A percentile compares a stretch with the other conserved stretches of the same genome.
phyloP scores from a whole-genome alignment of 1,284 basidiomycete genomes.

The Trametes polyzona region DNA sequence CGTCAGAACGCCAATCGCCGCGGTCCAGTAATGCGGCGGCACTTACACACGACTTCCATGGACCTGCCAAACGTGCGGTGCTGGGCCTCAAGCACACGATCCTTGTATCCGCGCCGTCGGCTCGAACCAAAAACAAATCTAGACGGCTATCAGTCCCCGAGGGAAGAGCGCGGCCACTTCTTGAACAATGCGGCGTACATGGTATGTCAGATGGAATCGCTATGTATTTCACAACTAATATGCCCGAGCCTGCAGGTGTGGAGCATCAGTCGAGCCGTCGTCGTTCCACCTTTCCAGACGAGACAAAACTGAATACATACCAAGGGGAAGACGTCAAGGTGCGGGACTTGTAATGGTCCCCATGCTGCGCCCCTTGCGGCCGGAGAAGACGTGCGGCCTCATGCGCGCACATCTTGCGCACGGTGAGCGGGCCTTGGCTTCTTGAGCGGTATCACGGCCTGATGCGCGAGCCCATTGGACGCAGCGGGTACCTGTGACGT shows the following conservation, averaged over 20 bases:
- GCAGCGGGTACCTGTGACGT: too few relatives aligned
- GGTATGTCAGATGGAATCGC: background rate
- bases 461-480: too few relatives aligned
- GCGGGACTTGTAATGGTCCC: background rate
- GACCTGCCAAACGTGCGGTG: too few relatives aligned
- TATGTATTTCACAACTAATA: background rate
- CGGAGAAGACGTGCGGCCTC: background rate
- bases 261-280: background rate
- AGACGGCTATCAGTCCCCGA: too few relatives aligned
- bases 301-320: background rate
- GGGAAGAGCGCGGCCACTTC: too few relatives aligned
- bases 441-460: too few relatives aligned
- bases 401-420: background rate
- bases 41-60: too few relatives aligned
- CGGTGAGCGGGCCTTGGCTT: background rate
- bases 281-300: background rate
- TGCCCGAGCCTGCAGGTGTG: background rate
- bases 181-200: too few relatives aligned
- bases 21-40: background rate
- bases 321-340: background rate
- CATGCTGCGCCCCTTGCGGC: background rate
- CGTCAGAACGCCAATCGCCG: background rate
- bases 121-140: too few relatives aligned
- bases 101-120: background rate
- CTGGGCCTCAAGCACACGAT: too few relatives aligned